Conservation (phyloP, 1,139 yeast species). For the Protomyces gravidus region DNA sequence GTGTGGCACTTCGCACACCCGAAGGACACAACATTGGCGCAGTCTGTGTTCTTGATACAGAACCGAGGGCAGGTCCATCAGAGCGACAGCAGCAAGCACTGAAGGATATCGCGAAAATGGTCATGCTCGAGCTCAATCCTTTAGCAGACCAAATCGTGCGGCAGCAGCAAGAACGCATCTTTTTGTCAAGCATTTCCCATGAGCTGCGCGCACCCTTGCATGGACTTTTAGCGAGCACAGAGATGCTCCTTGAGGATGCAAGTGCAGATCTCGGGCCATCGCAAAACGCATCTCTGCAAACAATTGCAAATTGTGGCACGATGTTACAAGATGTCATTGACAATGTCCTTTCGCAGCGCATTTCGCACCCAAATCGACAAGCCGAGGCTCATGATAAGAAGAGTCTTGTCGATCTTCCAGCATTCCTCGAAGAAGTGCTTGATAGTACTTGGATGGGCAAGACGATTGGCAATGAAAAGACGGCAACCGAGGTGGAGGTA, state of each 20-base stretch:
- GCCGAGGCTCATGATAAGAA: not conserved
- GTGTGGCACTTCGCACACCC: conserved; percentile 6
- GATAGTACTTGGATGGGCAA: conserved; percentile 15
- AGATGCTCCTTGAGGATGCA: conserved; percentile 14
- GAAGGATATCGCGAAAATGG: conserved; percentile 13
- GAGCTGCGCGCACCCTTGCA: conserved; percentile 26
- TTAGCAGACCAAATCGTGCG: conserved; percentile 14
- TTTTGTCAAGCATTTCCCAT: conserved; percentile 25
- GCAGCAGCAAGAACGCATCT: conserved; percentile 6
- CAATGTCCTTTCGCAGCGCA: conserved; percentile 20
- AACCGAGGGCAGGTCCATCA: conserved; percentile 1
- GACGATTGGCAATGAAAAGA: not conserved
- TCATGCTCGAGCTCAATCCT: conserved; percentile 12
- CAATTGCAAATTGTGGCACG: conserved; percentile 27
- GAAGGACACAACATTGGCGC: conserved; percentile 21
- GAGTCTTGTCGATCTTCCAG: conserved; percentile 13
- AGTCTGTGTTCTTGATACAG: conserved; percentile 16
- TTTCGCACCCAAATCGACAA: not conserved
- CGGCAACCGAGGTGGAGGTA: conserved; percentile 14
- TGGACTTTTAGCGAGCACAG: conserved; percentile 29
- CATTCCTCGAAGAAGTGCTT: conserved; percentile 6
- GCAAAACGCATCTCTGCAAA: conserved; percentile 15
- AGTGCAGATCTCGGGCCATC: conserved; percentile 8
- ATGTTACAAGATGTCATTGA: conserved; percentile 26
- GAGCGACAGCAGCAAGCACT: conserved; percentile 3